Conservation (phyloP, 2,329 filamentous ascomycete genomes). For the Fusarium zealandicum region DNA sequence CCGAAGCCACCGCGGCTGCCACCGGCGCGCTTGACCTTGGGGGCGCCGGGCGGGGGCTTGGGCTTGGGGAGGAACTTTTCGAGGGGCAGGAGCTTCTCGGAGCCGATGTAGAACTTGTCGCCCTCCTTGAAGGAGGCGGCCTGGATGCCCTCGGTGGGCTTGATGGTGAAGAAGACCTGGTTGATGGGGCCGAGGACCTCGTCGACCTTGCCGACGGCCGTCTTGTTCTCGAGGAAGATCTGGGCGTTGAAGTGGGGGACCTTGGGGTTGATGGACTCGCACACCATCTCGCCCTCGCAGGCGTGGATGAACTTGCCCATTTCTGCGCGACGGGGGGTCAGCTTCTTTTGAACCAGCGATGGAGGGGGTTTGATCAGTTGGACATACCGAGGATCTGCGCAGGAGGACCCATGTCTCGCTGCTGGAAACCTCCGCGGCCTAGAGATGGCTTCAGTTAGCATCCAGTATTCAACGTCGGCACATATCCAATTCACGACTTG, state of each 20-base stretch:
- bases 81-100: conserved; percentile 91
- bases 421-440: conserved; percentile 51
- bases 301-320: conserved; percentile 95
- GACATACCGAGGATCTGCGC: conserved; percentile 48
- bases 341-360: not conserved
- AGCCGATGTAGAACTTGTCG: conserved; percentile 96
- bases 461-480: not conserved
- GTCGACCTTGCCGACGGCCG: conserved; percentile 93
- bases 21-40: conserved; percentile 69
- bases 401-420: conserved; percentile 51
- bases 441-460: conserved; percentile 25
- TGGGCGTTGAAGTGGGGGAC: conserved; percentile 99
- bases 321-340: conserved; percentile 62
- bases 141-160: conserved; percentile 95
- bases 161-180: conserved; percentile 98
- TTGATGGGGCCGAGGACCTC: conserved; percentile 97
- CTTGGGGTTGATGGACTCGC: conserved; percentile 93
- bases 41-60: conserved; percentile 73
- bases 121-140: conserved; percentile 93
- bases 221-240: conserved; percentile 99
- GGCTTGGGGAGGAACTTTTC: conserved; percentile 98
- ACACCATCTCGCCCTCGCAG: conserved; percentile 97
- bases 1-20: no score
- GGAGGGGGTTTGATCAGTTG: not conserved
- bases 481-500: not conserved